Percentiles rank a stretch among this genome's conserved stretches.
Evolutionary conservation across 495 filamentous ascomycete genomes (phyloP).

Genomic region (Lophium mytilinum): DNA sequence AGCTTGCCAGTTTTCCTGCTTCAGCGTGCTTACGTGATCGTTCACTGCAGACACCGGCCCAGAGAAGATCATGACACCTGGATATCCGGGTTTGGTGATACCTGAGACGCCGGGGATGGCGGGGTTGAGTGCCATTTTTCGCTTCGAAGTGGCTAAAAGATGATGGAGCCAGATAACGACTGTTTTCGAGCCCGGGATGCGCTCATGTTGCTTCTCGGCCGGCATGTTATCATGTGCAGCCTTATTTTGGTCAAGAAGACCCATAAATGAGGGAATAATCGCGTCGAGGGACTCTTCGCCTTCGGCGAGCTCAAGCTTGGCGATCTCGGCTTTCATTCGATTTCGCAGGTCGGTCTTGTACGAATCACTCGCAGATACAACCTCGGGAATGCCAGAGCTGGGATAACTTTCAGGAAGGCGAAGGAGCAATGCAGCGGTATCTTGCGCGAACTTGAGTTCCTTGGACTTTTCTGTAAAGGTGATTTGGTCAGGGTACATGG

Average conservation of each 20-base stretch:
- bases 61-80: constrained; percentile 33
- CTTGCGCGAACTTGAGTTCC: constrained; percentile 26
- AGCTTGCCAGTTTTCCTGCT: constrained; percentile 33
- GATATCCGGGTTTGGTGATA: constrained; percentile 36
- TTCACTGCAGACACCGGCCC: constrained; percentile 28
- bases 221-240: background rate
- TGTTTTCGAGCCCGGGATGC: constrained; percentile 15
- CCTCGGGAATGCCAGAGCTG: constrained; percentile 18
- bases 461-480: constrained; percentile 15
- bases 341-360: constrained; percentile 26
- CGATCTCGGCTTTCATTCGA: constrained; percentile 19
- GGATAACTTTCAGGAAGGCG: constrained; percentile 30
- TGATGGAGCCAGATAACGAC: constrained; percentile 37
- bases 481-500: constrained; percentile 34
- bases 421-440: constrained; percentile 18
- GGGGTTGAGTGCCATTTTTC: constrained; percentile 32
- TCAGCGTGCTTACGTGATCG: constrained; percentile 31
- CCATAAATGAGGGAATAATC: constrained; percentile 28
- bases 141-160: constrained; percentile 34
- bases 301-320: background rate
- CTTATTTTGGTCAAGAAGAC: constrained; percentile 9
- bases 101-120: constrained; percentile 21
- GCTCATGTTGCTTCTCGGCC: background rate
- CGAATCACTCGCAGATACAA: constrained; percentile 22
- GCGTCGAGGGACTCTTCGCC: constrained; percentile 33